phyloP scores from a whole-genome alignment of 371 early-diverging fungal species.

The Umbelopsis sp. region DNA sequence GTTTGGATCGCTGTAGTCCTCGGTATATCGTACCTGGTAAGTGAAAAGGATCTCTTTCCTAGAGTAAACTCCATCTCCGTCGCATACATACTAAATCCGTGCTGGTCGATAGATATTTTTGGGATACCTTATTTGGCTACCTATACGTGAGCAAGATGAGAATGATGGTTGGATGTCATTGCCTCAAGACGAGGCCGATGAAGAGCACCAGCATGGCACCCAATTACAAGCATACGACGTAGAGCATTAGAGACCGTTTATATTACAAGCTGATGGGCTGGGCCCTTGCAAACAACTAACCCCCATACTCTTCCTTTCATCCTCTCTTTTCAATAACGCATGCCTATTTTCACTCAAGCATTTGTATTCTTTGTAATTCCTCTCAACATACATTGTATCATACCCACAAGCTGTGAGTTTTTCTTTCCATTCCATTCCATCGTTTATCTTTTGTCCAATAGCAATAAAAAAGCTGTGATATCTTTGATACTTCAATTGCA shows the following conservation, averaged over 20 bases:
- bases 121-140: conserved; percentile 28
- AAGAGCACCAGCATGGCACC: conserved; percentile 7
- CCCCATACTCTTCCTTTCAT: neutral
- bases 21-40: conserved; percentile 29
- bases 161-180: conserved; percentile 27
- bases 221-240: neutral
- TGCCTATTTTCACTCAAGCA: neutral
- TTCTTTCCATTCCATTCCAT: neutral
- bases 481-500: neutral
- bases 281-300: neutral
- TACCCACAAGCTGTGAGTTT: neutral
- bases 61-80: neutral
- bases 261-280: neutral
- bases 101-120: conserved; percentile 21
- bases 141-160: conserved; percentile 13
- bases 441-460: too few species aligned
- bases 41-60: neutral
- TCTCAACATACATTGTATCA: conserved; percentile 13
- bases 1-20: conserved; percentile 20
- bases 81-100: too few species aligned
- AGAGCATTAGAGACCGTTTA: neutral
- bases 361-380: neutral
- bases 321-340: neutral
- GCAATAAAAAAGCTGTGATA: too few species aligned
- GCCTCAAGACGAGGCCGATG: conserved; percentile 5